Conservation (phyloP, 257 asterid genomes). For the Ajuga chamaepitys region DNA sequence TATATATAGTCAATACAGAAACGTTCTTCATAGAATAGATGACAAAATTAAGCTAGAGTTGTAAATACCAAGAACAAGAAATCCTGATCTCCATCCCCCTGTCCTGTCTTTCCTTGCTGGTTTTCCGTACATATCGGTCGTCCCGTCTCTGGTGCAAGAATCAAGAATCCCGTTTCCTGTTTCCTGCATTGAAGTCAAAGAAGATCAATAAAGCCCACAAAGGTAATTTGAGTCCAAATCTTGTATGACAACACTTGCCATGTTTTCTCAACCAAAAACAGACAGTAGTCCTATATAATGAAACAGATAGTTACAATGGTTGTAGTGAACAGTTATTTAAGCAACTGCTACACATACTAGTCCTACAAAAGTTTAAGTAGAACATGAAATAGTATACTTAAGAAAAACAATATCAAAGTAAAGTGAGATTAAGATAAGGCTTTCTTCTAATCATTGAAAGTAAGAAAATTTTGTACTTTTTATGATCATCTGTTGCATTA, state of each 20-base stretch:
- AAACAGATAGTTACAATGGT: constrained; percentile 18
- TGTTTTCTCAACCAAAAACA: constrained; percentile 15
- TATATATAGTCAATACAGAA: too few species aligned
- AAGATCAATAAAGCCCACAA: background rate
- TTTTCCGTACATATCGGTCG: constrained; percentile 43
- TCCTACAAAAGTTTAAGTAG: constrained; percentile 18
- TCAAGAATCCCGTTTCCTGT: constrained; percentile 29
- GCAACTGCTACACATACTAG: constrained; percentile 7
- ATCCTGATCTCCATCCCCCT: constrained; percentile 84
- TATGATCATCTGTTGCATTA: constrained; percentile 29
- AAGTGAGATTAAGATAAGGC: constrained; percentile 19
- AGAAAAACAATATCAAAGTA: constrained; percentile 15
- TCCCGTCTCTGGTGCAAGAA: constrained; percentile 55
- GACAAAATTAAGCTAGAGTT: background rate
- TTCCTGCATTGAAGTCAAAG: constrained; percentile 43
- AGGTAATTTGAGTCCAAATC: constrained; percentile 9
- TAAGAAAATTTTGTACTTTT: constrained; percentile 29
- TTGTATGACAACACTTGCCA: constrained; percentile 25
- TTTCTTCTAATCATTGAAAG: constrained; percentile 33
- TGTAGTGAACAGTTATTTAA: constrained; percentile 33
- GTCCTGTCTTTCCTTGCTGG: constrained; percentile 53
- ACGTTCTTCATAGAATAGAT: background rate
- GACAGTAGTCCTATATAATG: constrained; percentile 11
- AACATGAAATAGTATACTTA: constrained; percentile 11
- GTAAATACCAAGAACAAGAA: constrained; percentile 54